phyloP scores from a whole-genome alignment of 805 yeast genomes.

The Lachancea cidri region DNA sequence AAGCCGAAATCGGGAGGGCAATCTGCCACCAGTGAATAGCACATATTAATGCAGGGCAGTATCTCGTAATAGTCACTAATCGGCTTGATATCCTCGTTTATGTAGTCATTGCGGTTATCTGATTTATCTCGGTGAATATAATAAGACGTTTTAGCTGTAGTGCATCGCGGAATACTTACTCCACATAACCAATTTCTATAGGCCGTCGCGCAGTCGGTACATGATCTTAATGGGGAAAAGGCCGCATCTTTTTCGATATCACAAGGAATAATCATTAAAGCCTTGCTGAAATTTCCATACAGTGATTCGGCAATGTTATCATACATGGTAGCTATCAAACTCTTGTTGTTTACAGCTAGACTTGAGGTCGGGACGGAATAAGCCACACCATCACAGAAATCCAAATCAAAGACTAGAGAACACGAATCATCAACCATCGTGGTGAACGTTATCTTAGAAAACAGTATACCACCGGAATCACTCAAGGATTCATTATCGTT shows the following conservation, averaged over 20 bases:
- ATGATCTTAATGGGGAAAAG: constrained; percentile 69
- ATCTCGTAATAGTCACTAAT: constrained; percentile 64
- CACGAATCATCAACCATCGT: constrained; percentile 56
- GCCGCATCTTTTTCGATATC: constrained; percentile 58
- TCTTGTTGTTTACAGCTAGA: constrained; percentile 30
- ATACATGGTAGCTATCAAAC: constrained; percentile 43
- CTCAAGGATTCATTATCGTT: constrained; percentile 29
- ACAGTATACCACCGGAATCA: constrained; percentile 59
- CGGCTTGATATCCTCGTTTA: constrained; percentile 52
- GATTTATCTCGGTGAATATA: constrained; percentile 43
- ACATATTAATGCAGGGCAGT: constrained; percentile 78
- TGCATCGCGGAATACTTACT: constrained; percentile 82
- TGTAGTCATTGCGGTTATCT: constrained; percentile 54
- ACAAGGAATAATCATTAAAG: constrained; percentile 73
- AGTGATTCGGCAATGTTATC: constrained; percentile 55
- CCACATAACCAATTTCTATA: constrained; percentile 89
- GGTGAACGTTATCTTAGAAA: constrained; percentile 49
- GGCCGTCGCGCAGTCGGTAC: constrained; percentile 64
- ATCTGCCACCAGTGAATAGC: constrained; percentile 71
- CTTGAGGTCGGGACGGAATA: constrained; percentile 72
- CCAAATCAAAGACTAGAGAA: constrained; percentile 64
- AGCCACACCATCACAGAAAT: constrained; percentile 76
- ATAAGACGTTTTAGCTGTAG: constrained; percentile 43
- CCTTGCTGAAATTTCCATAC: constrained; percentile 65
- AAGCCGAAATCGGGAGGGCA: constrained; percentile 80